A percentile compares a stretch with the other conserved stretches of the same genome.
Evolutionary conservation across 768 basidiomycete species (phyloP).

Genomic region (Peribolospora baueri): DNA sequence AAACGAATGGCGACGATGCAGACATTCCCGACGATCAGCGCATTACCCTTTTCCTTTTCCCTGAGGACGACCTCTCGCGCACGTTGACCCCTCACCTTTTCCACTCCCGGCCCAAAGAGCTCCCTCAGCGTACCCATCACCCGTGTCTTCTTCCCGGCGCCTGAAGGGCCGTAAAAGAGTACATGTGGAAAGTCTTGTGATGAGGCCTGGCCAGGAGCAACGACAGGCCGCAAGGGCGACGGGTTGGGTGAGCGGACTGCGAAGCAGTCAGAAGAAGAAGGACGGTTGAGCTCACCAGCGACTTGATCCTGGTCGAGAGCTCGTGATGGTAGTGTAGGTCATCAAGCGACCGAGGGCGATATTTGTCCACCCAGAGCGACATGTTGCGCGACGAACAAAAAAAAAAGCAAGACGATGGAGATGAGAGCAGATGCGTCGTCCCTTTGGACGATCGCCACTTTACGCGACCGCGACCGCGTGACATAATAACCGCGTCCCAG

Average conservation of each 20-base stretch:
- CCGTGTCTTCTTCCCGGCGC: slow-evolving; percentile 93
- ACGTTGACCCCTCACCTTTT: slow-evolving; percentile 36
- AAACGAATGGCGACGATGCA: not conserved
- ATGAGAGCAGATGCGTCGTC: no score
- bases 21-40: not conserved
- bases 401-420: no score
- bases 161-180: slow-evolving; percentile 89
- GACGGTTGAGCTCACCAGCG: slow-evolving; percentile 31
- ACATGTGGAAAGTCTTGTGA: slow-evolving; percentile 93
- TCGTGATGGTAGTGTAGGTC: slow-evolving; percentile 67
- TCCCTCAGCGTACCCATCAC: slow-evolving; percentile 71
- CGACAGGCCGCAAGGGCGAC: not conserved
- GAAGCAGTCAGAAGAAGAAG: slow-evolving; percentile 7
- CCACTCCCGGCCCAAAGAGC: slow-evolving; percentile 71
- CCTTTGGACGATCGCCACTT: no score
- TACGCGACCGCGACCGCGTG: no score
- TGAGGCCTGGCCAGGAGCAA: slow-evolving; percentile 30
- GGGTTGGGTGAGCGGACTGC: not conserved
- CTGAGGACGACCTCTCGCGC: not conserved
- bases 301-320: slow-evolving; percentile 52
- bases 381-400: slow-evolving; percentile 8
- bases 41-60: not conserved
- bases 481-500: no score
- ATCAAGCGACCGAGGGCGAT: slow-evolving; percentile 59
- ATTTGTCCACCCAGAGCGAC: slow-evolving; percentile 29